Conservation (phyloP, 495 filamentous ascomycete species). For the Neurospora sp. region DNA sequence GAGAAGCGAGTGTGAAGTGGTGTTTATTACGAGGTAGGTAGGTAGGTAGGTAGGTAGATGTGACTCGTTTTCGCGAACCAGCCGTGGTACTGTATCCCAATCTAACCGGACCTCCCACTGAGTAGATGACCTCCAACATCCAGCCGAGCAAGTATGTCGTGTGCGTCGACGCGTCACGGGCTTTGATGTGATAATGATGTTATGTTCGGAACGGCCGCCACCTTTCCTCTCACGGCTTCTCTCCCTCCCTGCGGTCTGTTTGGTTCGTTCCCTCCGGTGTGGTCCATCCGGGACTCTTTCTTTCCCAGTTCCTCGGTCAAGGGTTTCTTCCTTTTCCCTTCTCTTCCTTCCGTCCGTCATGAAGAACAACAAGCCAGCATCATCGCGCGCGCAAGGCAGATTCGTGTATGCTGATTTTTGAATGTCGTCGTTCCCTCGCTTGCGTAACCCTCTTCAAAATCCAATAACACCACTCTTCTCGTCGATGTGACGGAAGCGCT, state of each 20-base stretch:
- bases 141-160: background rate
- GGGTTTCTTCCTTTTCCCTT: background rate
- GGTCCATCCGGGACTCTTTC: background rate
- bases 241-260: background rate
- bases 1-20: background rate
- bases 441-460: slow-evolving; percentile 15
- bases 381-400: background rate
- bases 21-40: background rate
- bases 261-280: background rate
- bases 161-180: background rate
- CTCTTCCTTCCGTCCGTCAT: background rate
- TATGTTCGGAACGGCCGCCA: background rate
- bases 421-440: background rate
- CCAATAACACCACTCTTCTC: slow-evolving; percentile 51
- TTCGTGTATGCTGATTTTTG: background rate
- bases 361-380: background rate
- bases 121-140: background rate
- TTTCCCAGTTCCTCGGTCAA: background rate
- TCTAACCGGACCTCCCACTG: background rate
- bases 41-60: background rate
- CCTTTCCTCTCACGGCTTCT: background rate
- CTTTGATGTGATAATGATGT: background rate
- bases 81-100: background rate
- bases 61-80: background rate
- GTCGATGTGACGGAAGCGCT: slow-evolving; percentile 61